These are phyloP conservation scores for Euphorbia lathyris DNA, from an alignment of 345 rosid species.

Conservation along the genomic window DNA sequence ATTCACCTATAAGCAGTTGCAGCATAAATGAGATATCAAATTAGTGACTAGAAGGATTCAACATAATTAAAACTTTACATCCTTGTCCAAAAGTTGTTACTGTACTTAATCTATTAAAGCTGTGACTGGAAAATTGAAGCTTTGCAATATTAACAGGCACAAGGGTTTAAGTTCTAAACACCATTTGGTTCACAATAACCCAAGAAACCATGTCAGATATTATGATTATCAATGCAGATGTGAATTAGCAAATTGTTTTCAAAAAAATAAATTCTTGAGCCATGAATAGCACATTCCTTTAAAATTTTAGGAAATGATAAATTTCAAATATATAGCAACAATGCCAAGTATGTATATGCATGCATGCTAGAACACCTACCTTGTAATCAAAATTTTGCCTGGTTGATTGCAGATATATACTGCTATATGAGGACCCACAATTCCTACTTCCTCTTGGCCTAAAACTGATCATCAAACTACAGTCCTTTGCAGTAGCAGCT, in stretches of 20 bases:
- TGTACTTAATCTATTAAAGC: not conserved
- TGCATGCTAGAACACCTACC: slow-evolving; percentile 40
- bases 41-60: not conserved
- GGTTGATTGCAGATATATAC: slow-evolving; percentile 45
- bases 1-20: slow-evolving; percentile 42
- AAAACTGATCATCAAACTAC: slow-evolving; percentile 79
- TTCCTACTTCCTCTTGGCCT: slow-evolving; percentile 34
- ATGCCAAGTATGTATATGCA: not conserved
- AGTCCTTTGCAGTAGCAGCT: slow-evolving; percentile 89
- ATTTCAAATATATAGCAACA: too few relatives aligned
- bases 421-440: slow-evolving; percentile 34
- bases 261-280: too few relatives aligned
- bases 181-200: not conserved
- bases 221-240: too few relatives aligned
- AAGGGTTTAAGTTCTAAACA: not conserved
- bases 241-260: too few relatives aligned
- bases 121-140: not conserved
- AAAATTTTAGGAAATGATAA: too few relatives aligned
- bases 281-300: too few relatives aligned
- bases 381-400: slow-evolving; percentile 74
- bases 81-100: not conserved
- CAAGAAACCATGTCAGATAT: too few relatives aligned
- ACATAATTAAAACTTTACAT: not conserved
- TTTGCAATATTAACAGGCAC: not conserved
- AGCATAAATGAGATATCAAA: slow-evolving; percentile 16